phyloP scores from a whole-genome alignment of 108 stramenopile species.

The Asterionellopsis glacialis region DNA sequence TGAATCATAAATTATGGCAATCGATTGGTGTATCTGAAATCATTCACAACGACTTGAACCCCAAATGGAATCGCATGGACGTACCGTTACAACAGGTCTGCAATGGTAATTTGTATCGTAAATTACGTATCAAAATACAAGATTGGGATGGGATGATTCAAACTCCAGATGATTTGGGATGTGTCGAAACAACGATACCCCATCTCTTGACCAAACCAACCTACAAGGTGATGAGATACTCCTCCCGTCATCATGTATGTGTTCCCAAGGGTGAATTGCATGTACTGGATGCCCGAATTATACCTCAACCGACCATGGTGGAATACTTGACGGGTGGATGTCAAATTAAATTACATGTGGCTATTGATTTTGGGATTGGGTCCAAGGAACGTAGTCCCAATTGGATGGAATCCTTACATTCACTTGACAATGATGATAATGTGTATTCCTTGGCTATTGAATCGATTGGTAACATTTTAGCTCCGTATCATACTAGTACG shows the following conservation, averaged over 20 bases:
- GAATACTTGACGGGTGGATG: conserved; percentile 6
- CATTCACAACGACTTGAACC: neutral
- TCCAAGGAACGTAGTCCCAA: conserved; percentile 29
- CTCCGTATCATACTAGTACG: neutral
- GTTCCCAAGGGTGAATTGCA: conserved; percentile 4
- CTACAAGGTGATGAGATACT: neutral
- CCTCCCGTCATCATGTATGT: conserved; percentile 1
- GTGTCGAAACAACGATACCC: neutral
- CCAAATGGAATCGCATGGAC: too few species aligned
- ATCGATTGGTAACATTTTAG: neutral
- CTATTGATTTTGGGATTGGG: conserved; percentile 55
- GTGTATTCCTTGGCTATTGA: neutral
- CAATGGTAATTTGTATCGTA: conserved; percentile 6
- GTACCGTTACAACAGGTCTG: neutral
- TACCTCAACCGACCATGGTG: neutral
- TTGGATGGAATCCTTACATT: neutral
- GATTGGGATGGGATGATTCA: neutral
- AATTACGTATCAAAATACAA: neutral
- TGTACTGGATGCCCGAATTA: neutral
- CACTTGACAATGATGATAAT: neutral
- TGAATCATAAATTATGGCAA: conserved; percentile 56
- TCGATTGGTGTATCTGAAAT: conserved; percentile 54
- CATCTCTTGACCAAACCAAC: neutral
- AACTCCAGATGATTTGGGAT: conserved; percentile 1
- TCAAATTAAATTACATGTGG: conserved; percentile 64